phyloP scores from a whole-genome alignment of 1,139 yeast genomes.

The Suhomyces coccinellae region DNA sequence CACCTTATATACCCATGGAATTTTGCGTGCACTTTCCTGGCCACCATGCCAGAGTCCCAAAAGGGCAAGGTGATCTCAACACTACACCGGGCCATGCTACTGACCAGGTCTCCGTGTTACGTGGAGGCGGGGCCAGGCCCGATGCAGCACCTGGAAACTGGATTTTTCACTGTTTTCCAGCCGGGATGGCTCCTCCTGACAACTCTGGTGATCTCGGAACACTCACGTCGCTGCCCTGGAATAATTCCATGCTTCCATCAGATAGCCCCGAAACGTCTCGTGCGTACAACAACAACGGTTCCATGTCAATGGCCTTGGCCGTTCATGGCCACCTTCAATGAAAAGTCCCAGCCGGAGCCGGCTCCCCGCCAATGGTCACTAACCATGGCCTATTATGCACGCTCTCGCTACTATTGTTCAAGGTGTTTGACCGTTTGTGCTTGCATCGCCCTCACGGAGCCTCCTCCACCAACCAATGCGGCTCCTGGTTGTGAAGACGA shows the following conservation, averaged over 20 bases:
- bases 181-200: background rate
- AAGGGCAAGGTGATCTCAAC: slow-evolving; percentile 1
- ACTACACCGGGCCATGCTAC: background rate
- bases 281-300: no score
- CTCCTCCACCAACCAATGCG: background rate
- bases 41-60: slow-evolving; percentile 2
- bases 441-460: background rate
- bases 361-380: background rate
- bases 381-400: background rate
- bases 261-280: no score
- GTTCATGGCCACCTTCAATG: no score
- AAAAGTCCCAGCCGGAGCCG: background rate
- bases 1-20: slow-evolving; percentile 8
- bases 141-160: background rate
- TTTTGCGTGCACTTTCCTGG: slow-evolving; percentile 7
- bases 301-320: no score
- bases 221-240: no score
- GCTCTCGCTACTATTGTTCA: slow-evolving; percentile 8
- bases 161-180: no score
- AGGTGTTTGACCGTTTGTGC: slow-evolving; percentile 1
- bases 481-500: slow-evolving; percentile 1
- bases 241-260: no score
- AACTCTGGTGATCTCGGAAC: no score
- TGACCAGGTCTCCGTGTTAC: no score
- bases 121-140: background rate